These are phyloP conservation scores for Rhodosporidiobolus odoratus DNA, from an alignment of 768 basidiomycete genomes.

Conservation along the genomic window DNA sequence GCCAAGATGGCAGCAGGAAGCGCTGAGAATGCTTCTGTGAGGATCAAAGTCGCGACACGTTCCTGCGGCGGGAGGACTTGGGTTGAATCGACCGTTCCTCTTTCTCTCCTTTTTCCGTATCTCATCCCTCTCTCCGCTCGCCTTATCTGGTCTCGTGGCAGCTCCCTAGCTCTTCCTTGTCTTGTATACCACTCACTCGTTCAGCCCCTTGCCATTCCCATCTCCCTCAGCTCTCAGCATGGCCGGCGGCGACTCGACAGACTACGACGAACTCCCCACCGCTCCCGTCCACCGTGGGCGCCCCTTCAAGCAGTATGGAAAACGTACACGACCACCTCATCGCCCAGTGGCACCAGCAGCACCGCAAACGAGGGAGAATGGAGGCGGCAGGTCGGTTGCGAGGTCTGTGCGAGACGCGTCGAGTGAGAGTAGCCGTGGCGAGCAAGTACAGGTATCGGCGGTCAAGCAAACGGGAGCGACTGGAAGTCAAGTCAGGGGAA, in stretches of 20 bases:
- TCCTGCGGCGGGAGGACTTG: background rate
- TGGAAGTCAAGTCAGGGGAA: background rate
- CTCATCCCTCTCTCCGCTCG: background rate
- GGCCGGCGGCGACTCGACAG: background rate
- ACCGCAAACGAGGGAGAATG: background rate
- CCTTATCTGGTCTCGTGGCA: background rate
- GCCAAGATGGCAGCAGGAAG: no score
- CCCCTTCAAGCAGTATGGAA: background rate
- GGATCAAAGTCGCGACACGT: background rate
- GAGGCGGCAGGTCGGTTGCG: background rate
- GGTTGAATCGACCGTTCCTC: background rate
- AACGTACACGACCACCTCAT: background rate
- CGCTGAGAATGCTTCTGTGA: no score
- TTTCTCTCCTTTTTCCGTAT: background rate
- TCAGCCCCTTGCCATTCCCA: background rate
- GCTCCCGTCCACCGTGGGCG: background rate
- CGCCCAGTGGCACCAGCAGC: background rate
- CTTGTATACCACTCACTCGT: background rate
- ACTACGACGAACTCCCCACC: slow-evolving; percentile 20
- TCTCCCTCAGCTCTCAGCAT: background rate
- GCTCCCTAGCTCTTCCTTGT: no score
- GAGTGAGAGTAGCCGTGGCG: background rate
- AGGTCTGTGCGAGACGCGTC: background rate
- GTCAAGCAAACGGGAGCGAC: background rate
- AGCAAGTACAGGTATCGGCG: background rate